Percentiles rank a stretch among this genome's conserved stretches.
Conservation (phyloP, 345 rosid genomes). For the Orychophragmus violaceus region DNA sequence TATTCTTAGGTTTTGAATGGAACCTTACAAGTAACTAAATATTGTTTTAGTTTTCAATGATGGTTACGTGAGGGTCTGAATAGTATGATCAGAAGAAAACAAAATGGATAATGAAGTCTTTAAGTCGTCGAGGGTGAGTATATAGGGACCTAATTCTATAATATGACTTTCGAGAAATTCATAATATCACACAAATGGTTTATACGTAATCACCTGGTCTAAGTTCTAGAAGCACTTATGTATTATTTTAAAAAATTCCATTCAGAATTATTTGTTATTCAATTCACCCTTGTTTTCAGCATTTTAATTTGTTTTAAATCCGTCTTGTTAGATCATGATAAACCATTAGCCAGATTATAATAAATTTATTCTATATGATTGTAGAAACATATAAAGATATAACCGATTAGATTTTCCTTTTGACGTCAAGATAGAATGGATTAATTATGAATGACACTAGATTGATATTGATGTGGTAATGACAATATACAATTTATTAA, state of each 20-base stretch:
- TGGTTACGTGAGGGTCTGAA: slow-evolving; percentile 12
- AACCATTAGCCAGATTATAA: background rate
- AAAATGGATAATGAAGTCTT: slow-evolving; percentile 11
- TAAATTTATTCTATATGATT: background rate
- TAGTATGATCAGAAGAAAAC: slow-evolving; percentile 4
- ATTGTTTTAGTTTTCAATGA: slow-evolving; percentile 10
- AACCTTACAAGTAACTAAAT: slow-evolving; percentile 20
- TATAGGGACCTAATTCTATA: background rate
- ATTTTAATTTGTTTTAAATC: background rate
- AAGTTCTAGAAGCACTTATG: slow-evolving; percentile 18
- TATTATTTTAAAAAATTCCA: background rate
- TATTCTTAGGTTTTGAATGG: background rate
- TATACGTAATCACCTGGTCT: too few relatives aligned
- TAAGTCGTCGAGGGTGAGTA: slow-evolving; percentile 29
- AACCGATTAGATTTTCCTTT: background rate
- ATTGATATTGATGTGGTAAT: too few relatives aligned
- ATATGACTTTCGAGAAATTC: slow-evolving; percentile 4
- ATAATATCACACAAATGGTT: background rate
- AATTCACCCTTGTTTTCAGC: background rate
- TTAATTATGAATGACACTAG: too few relatives aligned
- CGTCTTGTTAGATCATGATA: background rate
- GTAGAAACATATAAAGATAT: background rate
- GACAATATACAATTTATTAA: too few relatives aligned
- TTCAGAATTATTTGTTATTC: background rate
- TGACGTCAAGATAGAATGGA: too few relatives aligned